phyloP scores from a whole-genome alignment of 2,329 filamentous ascomycete species.

The Hypoxylon sp. region DNA sequence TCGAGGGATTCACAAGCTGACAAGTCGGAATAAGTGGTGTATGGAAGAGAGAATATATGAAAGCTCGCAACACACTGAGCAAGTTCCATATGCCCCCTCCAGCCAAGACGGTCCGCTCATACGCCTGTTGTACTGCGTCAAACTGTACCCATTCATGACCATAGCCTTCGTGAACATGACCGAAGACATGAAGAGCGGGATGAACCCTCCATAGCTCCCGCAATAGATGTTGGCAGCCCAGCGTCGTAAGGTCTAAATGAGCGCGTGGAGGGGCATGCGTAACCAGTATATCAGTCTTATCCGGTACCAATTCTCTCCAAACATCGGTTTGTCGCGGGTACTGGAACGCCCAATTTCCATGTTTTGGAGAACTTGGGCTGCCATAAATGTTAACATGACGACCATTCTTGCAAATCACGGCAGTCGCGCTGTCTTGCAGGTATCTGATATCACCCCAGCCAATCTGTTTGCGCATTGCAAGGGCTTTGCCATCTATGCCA shows the following conservation, averaged over 20 bases:
- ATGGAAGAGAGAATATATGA: background rate
- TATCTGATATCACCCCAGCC: slow-evolving; percentile 55
- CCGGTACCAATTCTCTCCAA: slow-evolving; percentile 40
- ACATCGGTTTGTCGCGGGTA: slow-evolving; percentile 52
- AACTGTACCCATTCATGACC: slow-evolving; percentile 48
- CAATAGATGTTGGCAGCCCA: slow-evolving; percentile 52
- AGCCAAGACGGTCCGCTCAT: slow-evolving; percentile 39
- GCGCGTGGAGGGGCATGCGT: slow-evolving; percentile 56
- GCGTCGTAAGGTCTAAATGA: slow-evolving; percentile 54
- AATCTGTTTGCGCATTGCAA: slow-evolving; percentile 42
- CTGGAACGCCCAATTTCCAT: slow-evolving; percentile 60
- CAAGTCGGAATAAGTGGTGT: background rate
- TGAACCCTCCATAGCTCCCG: slow-evolving; percentile 51
- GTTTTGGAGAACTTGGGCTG: slow-evolving; percentile 52
- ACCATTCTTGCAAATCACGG: slow-evolving; percentile 49
- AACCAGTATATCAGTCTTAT: slow-evolving; percentile 55
- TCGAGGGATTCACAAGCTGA: background rate
- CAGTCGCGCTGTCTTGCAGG: slow-evolving; percentile 50
- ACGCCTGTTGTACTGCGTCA: slow-evolving; percentile 49
- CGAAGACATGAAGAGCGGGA: slow-evolving; percentile 56
- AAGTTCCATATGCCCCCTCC: background rate
- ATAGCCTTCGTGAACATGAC: slow-evolving; percentile 55
- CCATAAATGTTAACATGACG: slow-evolving; percentile 54
- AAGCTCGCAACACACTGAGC: background rate
- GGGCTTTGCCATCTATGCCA: slow-evolving; percentile 38